A percentile compares a stretch with the other conserved stretches of the same genome.
Conservation (phyloP, 148 eudicot genomes). For the Rhododendron vialii region DNA sequence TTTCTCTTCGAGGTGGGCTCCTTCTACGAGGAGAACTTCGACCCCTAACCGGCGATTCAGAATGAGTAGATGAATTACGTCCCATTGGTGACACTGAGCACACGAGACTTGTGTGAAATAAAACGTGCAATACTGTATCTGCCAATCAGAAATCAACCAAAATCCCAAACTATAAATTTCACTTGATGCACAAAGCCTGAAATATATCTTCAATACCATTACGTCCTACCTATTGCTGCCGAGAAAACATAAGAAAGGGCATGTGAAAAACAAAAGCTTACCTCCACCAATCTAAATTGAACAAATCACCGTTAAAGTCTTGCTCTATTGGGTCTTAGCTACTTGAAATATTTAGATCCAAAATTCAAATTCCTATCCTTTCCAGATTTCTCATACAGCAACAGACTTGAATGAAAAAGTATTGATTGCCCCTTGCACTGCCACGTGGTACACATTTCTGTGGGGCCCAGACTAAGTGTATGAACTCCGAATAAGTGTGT, state of each 20-base stretch:
- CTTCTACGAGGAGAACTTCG: constrained; percentile 47
- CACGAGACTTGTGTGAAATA: neutral
- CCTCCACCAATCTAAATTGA: neutral
- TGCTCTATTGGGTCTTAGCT: neutral
- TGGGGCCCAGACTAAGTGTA: too few species aligned
- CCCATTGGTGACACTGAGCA: constrained; percentile 40
- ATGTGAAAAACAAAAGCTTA: neutral
- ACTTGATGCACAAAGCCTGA: neutral
- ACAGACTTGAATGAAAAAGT: neutral
- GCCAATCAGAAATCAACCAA: neutral
- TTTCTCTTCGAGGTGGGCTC: constrained; percentile 63
- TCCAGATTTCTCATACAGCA: neutral
- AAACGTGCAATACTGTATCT: neutral
- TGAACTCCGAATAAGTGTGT: too few species aligned
- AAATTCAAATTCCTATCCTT: neutral
- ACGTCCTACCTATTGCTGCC: neutral
- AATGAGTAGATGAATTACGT: constrained; percentile 38
- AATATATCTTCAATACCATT: neutral
- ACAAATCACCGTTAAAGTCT: neutral
- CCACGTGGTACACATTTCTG: too few species aligned
- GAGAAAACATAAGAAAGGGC: neutral
- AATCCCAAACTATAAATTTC: neutral
- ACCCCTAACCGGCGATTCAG: constrained; percentile 52
- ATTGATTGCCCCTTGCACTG: too few species aligned
- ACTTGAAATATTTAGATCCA: neutral